Evolutionary conservation across 257 asterid species (phyloP).

Genomic region (Penstemon barbatus): DNA sequence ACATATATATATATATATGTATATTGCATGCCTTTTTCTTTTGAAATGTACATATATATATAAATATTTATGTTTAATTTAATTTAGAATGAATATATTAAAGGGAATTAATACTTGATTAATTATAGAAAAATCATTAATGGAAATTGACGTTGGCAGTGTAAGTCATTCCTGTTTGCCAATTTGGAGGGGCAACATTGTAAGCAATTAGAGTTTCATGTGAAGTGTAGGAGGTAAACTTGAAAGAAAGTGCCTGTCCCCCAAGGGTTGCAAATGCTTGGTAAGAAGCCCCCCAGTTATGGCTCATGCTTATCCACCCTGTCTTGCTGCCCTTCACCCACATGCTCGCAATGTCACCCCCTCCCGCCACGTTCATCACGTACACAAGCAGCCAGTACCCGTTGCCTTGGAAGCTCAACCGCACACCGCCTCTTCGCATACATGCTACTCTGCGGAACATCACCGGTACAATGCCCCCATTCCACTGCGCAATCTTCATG

Average conservation of each 20-base stretch:
- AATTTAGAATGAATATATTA: neutral
- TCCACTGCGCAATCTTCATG: slow-evolving; percentile 77
- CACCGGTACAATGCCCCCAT: slow-evolving; percentile 77
- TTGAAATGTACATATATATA: neutral
- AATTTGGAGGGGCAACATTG: slow-evolving; percentile 64
- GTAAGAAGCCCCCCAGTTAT: slow-evolving; percentile 75
- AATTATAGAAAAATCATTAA: slow-evolving; percentile 29
- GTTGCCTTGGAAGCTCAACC: slow-evolving; percentile 52
- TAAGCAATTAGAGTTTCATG: slow-evolving; percentile 43
- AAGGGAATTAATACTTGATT: too few species aligned
- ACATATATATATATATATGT: too few species aligned
- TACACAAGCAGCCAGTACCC: slow-evolving; percentile 64
- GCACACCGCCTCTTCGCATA: slow-evolving; percentile 38
- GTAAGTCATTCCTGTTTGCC: slow-evolving; percentile 64
- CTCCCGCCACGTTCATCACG: slow-evolving; percentile 58
- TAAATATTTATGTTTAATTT: neutral
- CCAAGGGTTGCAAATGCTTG: slow-evolving; percentile 60
- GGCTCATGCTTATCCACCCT: slow-evolving; percentile 63
- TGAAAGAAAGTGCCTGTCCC: slow-evolving; percentile 62
- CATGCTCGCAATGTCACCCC: slow-evolving; percentile 48
- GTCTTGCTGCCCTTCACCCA: slow-evolving; percentile 59
- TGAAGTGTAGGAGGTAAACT: slow-evolving; percentile 49
- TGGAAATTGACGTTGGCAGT: slow-evolving; percentile 47
- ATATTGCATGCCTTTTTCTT: neutral
- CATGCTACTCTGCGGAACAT: slow-evolving; percentile 60